A percentile compares a stretch with the other conserved stretches of the same genome.
Conservation (phyloP, 805 yeast species). For the Yarrowia porcina region DNA sequence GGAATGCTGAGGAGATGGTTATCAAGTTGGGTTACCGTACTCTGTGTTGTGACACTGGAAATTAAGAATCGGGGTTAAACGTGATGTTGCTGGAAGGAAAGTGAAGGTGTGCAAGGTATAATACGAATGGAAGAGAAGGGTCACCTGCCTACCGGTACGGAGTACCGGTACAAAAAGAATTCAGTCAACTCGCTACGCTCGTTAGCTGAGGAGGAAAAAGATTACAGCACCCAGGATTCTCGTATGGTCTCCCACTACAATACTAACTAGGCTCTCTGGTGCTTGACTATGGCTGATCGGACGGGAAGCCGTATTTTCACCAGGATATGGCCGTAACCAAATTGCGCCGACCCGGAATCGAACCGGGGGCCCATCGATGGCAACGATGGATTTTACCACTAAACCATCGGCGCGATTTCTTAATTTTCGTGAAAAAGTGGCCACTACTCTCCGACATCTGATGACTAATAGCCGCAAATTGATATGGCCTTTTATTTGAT, state of each 20-base stretch:
- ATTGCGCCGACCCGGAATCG: slow-evolving; percentile 23
- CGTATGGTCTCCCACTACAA: slow-evolving; percentile 24
- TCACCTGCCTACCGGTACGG: too few relatives aligned
- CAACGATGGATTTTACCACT: slow-evolving; percentile 22
- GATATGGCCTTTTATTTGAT: not conserved
- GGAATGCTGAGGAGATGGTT: not conserved
- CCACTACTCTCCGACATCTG: not conserved
- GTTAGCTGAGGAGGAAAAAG: too few relatives aligned
- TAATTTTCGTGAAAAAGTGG: not conserved
- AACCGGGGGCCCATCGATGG: slow-evolving; percentile 24
- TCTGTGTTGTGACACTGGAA: not conserved
- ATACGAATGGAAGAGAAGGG: too few relatives aligned
- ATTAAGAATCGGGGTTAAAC: not conserved
- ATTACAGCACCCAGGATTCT: slow-evolving; percentile 22
- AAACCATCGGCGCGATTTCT: not conserved
- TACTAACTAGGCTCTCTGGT: slow-evolving; percentile 23
- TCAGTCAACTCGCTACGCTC: too few relatives aligned
- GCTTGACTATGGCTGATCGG: slow-evolving; percentile 24
- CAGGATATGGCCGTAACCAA: slow-evolving; percentile 20
- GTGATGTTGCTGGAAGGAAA: too few relatives aligned
- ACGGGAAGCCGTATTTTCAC: slow-evolving; percentile 23
- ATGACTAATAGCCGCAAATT: not conserved
- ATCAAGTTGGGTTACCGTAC: not conserved
- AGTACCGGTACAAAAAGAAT: not conserved
- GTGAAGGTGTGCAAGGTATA: too few relatives aligned